These are phyloP conservation scores for Pseudozyma tsukubaensis DNA, from an alignment of 1,284 basidiomycete genomes.

Conservation along the genomic window DNA sequence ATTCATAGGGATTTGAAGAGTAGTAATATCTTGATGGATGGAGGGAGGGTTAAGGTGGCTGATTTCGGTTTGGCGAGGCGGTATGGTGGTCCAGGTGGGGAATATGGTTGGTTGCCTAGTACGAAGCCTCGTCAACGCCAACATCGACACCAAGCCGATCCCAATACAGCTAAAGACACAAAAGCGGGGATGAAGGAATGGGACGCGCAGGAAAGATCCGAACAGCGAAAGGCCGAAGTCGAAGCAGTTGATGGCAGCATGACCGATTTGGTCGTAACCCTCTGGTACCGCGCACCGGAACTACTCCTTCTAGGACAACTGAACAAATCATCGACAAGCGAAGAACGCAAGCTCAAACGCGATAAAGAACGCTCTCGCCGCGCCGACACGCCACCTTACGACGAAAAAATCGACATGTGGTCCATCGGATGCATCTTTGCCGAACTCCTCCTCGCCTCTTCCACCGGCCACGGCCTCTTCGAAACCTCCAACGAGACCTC, in stretches of 20 bases:
- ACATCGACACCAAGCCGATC: too few species aligned
- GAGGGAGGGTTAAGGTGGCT: slow-evolving; percentile 96
- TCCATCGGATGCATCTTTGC: slow-evolving; percentile 99
- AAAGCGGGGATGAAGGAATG: too few species aligned
- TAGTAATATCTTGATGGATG: slow-evolving; percentile 96
- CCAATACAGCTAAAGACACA: too few species aligned
- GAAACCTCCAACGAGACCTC: slow-evolving; percentile 96
- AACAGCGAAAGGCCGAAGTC: slow-evolving; percentile 61
- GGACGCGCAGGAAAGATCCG: neutral
- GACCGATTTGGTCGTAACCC: slow-evolving; percentile 95
- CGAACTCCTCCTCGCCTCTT: slow-evolving; percentile 79
- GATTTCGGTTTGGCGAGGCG: slow-evolving; percentile 96
- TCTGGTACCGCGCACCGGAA: slow-evolving; percentile 88
- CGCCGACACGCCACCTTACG: slow-evolving; percentile 34
- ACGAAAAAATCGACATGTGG: slow-evolving; percentile 72
- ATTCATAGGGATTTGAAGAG: slow-evolving; percentile 97
- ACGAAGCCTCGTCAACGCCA: neutral
- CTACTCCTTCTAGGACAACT: slow-evolving; percentile 20
- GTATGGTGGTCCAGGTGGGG: slow-evolving; percentile 86
- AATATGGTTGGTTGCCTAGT: slow-evolving; percentile 9
- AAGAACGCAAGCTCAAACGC: too few species aligned
- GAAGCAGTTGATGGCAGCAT: slow-evolving; percentile 76
- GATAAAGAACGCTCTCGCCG: slow-evolving; percentile 1
- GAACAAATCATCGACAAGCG: neutral
- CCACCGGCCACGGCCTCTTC: slow-evolving; percentile 84